These are phyloP conservation scores for Hypericum perforatum DNA, from an alignment of 345 rosid species.

Conservation along the genomic window DNA sequence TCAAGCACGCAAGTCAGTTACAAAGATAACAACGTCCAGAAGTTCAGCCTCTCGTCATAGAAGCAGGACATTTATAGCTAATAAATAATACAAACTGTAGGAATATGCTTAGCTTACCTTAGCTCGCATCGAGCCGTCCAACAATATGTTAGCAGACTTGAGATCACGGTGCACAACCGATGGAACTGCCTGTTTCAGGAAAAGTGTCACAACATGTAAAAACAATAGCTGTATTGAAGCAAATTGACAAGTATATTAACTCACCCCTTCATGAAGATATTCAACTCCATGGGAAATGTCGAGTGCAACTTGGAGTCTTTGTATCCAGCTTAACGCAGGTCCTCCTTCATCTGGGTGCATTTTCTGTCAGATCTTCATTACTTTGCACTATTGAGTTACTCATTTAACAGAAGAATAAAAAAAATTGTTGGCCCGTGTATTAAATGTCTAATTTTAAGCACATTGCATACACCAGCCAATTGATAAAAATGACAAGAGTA, in stretches of 20 bases:
- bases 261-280: slow-evolving; percentile 91
- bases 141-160: slow-evolving; percentile 83
- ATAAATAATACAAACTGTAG: no score
- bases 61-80: no score
- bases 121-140: slow-evolving; percentile 84
- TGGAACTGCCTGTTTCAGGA: slow-evolving; percentile 66
- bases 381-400: neutral
- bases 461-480: no score
- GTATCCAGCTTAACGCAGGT: slow-evolving; percentile 56
- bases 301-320: slow-evolving; percentile 73
- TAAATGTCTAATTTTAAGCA: no score
- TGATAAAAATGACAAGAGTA: no score
- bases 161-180: slow-evolving; percentile 92
- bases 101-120: slow-evolving; percentile 35
- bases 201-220: neutral
- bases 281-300: slow-evolving; percentile 91
- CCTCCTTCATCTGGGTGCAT: slow-evolving; percentile 36
- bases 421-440: no score
- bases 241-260: slow-evolving; percentile 5
- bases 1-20: neutral
- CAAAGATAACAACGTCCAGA: no score
- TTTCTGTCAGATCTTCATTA: slow-evolving; percentile 5
- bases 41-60: no score
- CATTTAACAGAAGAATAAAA: no score
- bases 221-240: neutral